These are phyloP conservation scores for Acanthamoeba healyi DNA, from an alignment of 208 protist species.

Conservation along the genomic window DNA sequence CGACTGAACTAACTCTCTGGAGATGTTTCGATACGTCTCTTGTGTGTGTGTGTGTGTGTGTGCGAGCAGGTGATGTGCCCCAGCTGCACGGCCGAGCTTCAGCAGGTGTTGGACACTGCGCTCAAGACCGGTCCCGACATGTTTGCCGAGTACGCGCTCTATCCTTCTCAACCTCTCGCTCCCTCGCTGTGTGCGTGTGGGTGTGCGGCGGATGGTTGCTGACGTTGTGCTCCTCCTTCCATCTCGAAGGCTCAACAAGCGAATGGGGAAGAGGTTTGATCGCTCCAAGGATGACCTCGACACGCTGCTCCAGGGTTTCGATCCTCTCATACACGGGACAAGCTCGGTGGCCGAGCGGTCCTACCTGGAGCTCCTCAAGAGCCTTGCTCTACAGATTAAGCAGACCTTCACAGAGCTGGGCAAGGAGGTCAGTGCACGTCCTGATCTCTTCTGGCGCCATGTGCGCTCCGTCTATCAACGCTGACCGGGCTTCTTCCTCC, in stretches of 20 bases:
- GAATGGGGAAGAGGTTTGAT: neutral
- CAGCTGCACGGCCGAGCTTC: neutral
- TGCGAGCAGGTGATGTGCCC: neutral
- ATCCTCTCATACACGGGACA: neutral
- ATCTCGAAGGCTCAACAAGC: slow-evolving; percentile 13
- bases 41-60: neutral
- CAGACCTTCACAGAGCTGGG: neutral
- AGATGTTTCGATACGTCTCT: no score
- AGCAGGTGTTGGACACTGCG: neutral
- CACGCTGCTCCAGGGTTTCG: neutral
- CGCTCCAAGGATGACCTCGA: neutral
- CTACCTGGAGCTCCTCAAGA: slow-evolving; percentile 10
- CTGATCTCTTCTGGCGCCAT: neutral
- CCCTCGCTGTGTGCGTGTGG: neutral
- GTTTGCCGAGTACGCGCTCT: neutral
- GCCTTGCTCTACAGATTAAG: neutral
- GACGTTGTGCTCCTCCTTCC: neutral
- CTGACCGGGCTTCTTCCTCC: no score
- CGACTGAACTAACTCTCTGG: no score
- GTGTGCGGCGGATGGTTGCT: neutral
- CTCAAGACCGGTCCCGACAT: neutral
- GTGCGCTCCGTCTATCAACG: neutral
- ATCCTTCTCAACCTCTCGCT: neutral
- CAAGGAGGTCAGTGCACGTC: neutral
- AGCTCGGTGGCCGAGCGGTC: slow-evolving; percentile 17